phyloP scores from a whole-genome alignment of 176 grass and related monocot genomes.

The Aegilops tauschii region DNA sequence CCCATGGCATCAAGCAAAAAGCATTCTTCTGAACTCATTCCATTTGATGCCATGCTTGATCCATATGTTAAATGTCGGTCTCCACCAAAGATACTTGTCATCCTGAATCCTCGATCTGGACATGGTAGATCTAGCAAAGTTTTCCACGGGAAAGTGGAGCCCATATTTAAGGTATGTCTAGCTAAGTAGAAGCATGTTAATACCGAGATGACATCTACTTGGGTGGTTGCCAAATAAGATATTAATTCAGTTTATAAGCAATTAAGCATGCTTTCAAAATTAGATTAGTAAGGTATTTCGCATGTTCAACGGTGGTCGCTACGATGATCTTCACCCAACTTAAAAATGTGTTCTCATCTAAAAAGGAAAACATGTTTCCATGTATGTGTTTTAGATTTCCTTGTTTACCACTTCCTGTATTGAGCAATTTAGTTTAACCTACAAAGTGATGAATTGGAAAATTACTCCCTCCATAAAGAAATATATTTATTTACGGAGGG shows the following conservation, averaged over 20 bases:
- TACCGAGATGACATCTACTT: slow-evolving; percentile 18
- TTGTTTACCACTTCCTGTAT: no score
- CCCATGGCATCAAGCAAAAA: slow-evolving; percentile 88
- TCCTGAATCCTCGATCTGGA: slow-evolving; percentile 96
- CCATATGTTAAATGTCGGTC: slow-evolving; percentile 92
- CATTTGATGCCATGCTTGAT: slow-evolving; percentile 73
- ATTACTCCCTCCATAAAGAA: no score
- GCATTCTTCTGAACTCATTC: slow-evolving; percentile 67
- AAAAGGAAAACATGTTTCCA: no score
- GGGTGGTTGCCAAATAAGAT: slow-evolving; percentile 1
- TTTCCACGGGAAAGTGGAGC: slow-evolving; percentile 94
- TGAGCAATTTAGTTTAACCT: no score
- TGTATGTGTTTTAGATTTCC: no score
- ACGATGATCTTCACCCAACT: no score
- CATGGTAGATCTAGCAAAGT: slow-evolving; percentile 98
- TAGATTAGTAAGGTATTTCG: not conserved
- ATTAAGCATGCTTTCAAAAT: slow-evolving; percentile 4
- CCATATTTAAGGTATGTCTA: slow-evolving; percentile 94
- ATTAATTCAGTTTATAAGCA: not conserved
- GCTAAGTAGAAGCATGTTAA: slow-evolving; percentile 26
- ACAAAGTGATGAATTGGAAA: no score
- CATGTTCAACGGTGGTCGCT: not conserved
- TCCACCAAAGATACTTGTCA: slow-evolving; percentile 86
- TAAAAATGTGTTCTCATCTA: no score
- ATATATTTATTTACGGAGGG: no score